Evolutionary conservation across 2,329 filamentous ascomycete species (phyloP), one percentile per base, ranked within the genome.

Genomic region (Diaporthe vexans): DNA sequence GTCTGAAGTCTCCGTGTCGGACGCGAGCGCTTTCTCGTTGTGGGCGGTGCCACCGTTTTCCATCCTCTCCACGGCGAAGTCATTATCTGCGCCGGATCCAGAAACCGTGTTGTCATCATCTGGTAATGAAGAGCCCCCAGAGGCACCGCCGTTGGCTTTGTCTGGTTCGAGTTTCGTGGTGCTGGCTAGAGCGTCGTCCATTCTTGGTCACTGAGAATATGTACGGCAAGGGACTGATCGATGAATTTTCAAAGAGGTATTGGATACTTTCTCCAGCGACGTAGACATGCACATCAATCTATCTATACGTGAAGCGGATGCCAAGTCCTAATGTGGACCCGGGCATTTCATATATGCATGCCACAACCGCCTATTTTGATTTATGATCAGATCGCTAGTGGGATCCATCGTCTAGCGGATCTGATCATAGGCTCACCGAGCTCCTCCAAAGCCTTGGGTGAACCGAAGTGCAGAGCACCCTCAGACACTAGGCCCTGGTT

Each of bases 1-100:
- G 71, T 81, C 74, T 76, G 76, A 77, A 7, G 43, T 21, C 15
- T 26, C 48, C 37, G 35, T 11, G 37, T 74, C 48, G 33, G 73
- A 48, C 19, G n/a, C 48, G 33, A 26, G 37, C 6, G 48, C 0
- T 21, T 59, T 46, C 43, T 67, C 69, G n/a, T 61, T 40, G 0
- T 24, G 19, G 33, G 11, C 35, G 11, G 17, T 26, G 24, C 26
- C 54, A 1, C 63, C 33, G 7, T 26, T 59, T 15, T 71, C 71
- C 37, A 59, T 35, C 29, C 43, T 46, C 10, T 69, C 37, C 4
- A 68, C 9, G 17, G 48, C 33, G 5, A 11, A 26, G 24, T 48
- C 63, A 17, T 43, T 57, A 1, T 69, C 71, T n/a, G 43, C 33
- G 19, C 46, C 63, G 15, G 56, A 69, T 3, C 33, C 72, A 35